Evolutionary conservation across 129 eudicot species (phyloP).

Genomic region (Flaveria robusta): DNA sequence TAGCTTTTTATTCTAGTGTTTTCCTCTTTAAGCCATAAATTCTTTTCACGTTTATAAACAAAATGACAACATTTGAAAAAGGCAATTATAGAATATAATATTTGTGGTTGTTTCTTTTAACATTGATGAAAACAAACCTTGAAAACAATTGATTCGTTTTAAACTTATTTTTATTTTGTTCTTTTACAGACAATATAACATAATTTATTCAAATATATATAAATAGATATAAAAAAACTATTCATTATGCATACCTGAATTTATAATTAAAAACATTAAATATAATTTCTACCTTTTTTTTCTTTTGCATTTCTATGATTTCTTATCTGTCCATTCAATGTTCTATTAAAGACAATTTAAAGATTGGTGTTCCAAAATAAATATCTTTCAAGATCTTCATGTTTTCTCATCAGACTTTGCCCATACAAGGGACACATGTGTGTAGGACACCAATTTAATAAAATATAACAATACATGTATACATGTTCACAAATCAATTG

Average conservation of each 20-base stretch:
- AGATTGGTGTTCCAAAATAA: conserved; percentile 1
- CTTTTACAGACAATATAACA: no score
- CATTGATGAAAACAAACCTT: no score
- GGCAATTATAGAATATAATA: no score
- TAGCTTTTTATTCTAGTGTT: no score
- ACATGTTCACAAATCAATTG: conserved; percentile 23
- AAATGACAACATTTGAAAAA: no score
- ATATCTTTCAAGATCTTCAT: conserved; percentile 29
- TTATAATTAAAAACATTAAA: neutral
- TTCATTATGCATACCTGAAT: neutral
- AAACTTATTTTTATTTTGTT: no score
- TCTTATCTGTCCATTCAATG: neutral
- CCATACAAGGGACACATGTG: conserved; percentile 39
- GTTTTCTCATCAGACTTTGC: conserved; percentile 7
- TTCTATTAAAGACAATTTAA: conserved; percentile 22
- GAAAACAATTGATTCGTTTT: no score
- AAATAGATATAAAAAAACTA: no score
- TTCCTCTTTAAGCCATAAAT: no score
- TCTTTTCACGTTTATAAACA: no score
- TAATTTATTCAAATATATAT: no score
- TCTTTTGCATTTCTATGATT: neutral
- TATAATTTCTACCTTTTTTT: neutral
- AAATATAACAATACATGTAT: neutral
- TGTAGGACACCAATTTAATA: conserved; percentile 29
- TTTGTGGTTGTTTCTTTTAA: no score